These are phyloP conservation scores for Lolium rigidum DNA, from an alignment of 176 grass and related monocot genomes.

Conservation along the genomic window DNA sequence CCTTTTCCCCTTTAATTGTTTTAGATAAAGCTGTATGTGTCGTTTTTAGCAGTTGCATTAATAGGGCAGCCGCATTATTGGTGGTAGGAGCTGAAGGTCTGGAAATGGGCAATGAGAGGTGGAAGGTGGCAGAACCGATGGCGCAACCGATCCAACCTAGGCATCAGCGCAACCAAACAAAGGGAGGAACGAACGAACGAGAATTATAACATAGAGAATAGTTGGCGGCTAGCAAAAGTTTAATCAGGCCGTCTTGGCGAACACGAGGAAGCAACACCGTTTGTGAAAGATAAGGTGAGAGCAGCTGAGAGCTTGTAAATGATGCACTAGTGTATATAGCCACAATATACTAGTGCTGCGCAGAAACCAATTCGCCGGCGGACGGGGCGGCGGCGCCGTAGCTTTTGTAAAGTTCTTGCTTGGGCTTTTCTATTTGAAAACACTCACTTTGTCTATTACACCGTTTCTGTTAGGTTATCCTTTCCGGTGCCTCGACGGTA, in stretches of 20 bases:
- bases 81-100: not conserved
- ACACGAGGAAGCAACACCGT: not conserved
- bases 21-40: not conserved
- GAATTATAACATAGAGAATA: not conserved
- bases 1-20: not conserved
- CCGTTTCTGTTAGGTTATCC: too few relatives aligned
- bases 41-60: constrained; percentile 29
- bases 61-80: constrained; percentile 42
- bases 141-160: constrained; percentile 32
- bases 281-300: not conserved
- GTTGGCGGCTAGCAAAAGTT: not conserved
- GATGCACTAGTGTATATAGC: too few relatives aligned
- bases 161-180: not conserved
- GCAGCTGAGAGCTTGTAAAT: not conserved
- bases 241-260: not conserved
- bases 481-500: too few relatives aligned
- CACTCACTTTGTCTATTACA: not conserved
- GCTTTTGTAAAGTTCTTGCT: not conserved
- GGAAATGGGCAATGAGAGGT: not conserved
- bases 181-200: not conserved
- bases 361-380: not conserved
- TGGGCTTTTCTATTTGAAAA: not conserved
- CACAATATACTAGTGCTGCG: not conserved
- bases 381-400: not conserved
- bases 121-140: constrained; percentile 26